Conservation (phyloP, 2,329 filamentous ascomycete species). For the Chaetomium sp. region DNA sequence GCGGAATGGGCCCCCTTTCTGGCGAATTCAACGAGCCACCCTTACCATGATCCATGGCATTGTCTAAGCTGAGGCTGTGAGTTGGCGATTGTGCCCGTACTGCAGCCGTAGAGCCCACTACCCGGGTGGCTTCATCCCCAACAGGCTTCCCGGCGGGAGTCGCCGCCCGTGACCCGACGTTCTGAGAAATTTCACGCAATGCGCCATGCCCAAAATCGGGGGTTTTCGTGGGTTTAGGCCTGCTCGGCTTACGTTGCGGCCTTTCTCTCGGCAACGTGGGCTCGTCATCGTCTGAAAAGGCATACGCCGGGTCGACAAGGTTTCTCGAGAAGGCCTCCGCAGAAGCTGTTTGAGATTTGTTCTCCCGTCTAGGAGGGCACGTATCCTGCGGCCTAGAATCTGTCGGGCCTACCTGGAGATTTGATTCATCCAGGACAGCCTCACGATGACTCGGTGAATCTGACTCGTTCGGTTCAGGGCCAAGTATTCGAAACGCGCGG, state of each 20-base stretch:
- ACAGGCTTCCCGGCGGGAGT: neutral
- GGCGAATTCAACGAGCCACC: neutral
- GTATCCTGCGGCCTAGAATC: neutral
- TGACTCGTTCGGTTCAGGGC: conserved; percentile 25
- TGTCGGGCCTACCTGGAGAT: neutral
- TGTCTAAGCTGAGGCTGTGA: conserved; percentile 3
- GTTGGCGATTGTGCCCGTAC: conserved; percentile 11
- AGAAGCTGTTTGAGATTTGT: neutral
- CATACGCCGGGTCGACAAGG: conserved; percentile 34
- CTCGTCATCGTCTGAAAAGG: conserved; percentile 45
- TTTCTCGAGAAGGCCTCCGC: conserved; percentile 34
- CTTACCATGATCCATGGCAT: neutral
- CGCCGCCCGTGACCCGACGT: neutral
- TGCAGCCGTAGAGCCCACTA: neutral
- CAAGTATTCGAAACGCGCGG: conserved; percentile 21
- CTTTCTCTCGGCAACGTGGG: conserved; percentile 27
- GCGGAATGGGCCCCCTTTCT: neutral
- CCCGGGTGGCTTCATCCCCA: neutral
- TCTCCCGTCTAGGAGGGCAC: neutral
- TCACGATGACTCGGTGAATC: neutral
- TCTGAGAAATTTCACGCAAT: neutral
- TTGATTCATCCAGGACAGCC: too few relatives aligned
- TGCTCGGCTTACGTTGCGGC: conserved; percentile 2
- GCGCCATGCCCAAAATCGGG: neutral
- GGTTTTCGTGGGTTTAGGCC: neutral